Evolutionary conservation across 352 stramenopile species (phyloP).

Genomic region (Globisporangium radiosum): DNA sequence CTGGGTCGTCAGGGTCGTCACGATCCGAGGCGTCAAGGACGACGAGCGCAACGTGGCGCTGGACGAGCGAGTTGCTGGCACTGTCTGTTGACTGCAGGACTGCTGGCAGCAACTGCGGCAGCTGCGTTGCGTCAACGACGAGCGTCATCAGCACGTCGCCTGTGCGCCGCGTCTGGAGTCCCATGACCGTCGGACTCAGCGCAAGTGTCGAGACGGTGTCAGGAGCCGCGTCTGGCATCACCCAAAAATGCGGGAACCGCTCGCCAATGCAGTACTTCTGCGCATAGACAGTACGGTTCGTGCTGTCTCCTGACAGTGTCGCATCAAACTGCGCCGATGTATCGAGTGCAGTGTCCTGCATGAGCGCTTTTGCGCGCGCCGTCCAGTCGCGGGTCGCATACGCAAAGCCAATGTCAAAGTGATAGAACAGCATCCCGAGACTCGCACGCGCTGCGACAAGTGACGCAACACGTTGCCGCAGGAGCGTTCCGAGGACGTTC

Average conservation of each 20-base stretch:
- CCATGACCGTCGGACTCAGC: constrained; percentile 20
- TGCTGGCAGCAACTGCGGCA: not conserved
- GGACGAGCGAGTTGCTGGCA: constrained; percentile 9
- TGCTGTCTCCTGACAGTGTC: no score
- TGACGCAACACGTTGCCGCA: constrained; percentile 48
- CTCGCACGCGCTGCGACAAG: constrained; percentile 47
- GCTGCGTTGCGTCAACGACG: constrained; percentile 27
- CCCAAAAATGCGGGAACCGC: constrained; percentile 73
- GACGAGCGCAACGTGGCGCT: constrained; percentile 37
- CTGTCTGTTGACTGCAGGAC: constrained; percentile 2
- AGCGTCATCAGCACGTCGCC: constrained; percentile 51
- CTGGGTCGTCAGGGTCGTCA: constrained; percentile 1
- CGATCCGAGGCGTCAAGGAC: constrained; percentile 23
- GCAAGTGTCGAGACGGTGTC: constrained; percentile 44
- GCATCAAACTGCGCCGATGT: constrained; percentile 36
- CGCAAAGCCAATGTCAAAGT: constrained; percentile 82
- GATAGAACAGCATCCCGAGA: constrained; percentile 84
- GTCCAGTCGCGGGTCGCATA: constrained; percentile 49
- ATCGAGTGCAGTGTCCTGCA: constrained; percentile 52
- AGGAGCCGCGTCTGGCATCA: not conserved
- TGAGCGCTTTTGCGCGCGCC: constrained; percentile 38
- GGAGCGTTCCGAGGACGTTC: constrained; percentile 46
- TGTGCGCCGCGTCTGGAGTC: constrained; percentile 8
- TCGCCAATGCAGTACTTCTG: constrained; percentile 41
- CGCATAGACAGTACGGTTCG: constrained; percentile 21